Percentiles rank a stretch among this genome's conserved stretches.
These are phyloP conservation scores for Solanum hybrid DNA, from an alignment of 305 asterid genomes.

Conservation along the genomic window DNA sequence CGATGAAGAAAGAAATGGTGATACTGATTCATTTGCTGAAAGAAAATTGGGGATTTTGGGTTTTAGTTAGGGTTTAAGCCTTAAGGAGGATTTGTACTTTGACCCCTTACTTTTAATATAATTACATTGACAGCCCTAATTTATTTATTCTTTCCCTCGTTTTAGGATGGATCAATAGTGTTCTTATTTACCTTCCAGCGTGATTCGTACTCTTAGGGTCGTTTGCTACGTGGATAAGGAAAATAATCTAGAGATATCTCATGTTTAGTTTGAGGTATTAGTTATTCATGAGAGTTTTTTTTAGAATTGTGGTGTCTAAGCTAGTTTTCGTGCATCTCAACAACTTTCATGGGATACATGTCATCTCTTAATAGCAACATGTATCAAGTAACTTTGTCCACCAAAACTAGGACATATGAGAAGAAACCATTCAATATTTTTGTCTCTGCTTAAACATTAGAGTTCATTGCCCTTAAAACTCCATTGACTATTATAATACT, in stretches of 20 bases:
- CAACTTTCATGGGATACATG: fast-evolving
- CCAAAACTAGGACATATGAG: background rate
- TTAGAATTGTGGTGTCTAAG: fast-evolving
- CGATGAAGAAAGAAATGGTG: background rate
- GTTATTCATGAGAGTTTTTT: background rate
- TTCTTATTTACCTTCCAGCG: fast-evolving
- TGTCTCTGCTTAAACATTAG: background rate
- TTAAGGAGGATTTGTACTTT: background rate
- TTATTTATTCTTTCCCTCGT: background rate
- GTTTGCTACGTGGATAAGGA: background rate
- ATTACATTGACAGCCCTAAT: background rate
- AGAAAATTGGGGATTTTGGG: background rate
- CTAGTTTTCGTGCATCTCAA: fast-evolving
- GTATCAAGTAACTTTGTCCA: background rate
- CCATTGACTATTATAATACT: background rate
- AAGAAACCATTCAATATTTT: background rate
- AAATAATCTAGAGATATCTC: background rate
- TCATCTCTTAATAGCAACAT: background rate
- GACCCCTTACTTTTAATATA: background rate
- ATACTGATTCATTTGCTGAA: background rate
- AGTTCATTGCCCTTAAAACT: background rate
- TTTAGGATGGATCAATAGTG: background rate
- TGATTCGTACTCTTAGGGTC: background rate
- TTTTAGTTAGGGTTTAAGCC: background rate
- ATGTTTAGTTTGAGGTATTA: background rate